A percentile compares a stretch with the other conserved stretches of the same genome.
Evolutionary conservation across 768 basidiomycete genomes (phyloP).

Genomic region (Cubamyces sp.): DNA sequence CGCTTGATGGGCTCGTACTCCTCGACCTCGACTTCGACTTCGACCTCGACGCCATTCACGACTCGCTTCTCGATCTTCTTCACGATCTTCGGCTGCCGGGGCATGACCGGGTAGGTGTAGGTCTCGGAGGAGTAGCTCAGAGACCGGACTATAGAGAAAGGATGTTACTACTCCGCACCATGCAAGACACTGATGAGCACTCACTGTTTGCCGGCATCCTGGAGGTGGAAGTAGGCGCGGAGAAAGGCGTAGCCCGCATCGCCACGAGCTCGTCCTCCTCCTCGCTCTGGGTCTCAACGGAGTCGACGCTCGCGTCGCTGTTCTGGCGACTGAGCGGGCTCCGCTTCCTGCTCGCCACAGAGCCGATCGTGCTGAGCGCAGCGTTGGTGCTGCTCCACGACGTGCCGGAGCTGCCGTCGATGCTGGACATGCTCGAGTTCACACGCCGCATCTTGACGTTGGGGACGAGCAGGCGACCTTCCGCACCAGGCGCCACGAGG

Average conservation of each 20-base stretch:
- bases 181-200: conserved; percentile 25
- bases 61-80: conserved; percentile 52
- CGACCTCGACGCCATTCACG: conserved; percentile 52
- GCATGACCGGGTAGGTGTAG: conserved; percentile 68
- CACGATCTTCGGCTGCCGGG: conserved; percentile 58
- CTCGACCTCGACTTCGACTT: conserved; percentile 58
- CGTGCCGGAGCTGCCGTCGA: conserved; percentile 19
- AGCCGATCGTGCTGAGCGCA: conserved; percentile 8
- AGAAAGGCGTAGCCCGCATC: conserved; percentile 1
- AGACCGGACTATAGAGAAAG: conserved; percentile 52
- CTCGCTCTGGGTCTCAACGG: conserved; percentile 33
- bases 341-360: conserved; percentile 28
- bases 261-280: conserved; percentile 33
- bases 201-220: conserved; percentile 2
- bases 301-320: conserved; percentile 43
- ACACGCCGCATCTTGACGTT: conserved; percentile 43
- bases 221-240: conserved; percentile 14
- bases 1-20: conserved; percentile 59
- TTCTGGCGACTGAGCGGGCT: conserved; percentile 47
- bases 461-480: conserved; percentile 66
- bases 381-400: conserved; percentile 22
- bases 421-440: conserved; percentile 27
- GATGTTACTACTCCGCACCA: conserved; percentile 17
- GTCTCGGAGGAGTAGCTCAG: conserved; percentile 76
- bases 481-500: conserved; percentile 59